These are phyloP conservation scores for Fusarium devonianum DNA, from an alignment of 2,329 filamentous ascomycete genomes.

Conservation along the genomic window DNA sequence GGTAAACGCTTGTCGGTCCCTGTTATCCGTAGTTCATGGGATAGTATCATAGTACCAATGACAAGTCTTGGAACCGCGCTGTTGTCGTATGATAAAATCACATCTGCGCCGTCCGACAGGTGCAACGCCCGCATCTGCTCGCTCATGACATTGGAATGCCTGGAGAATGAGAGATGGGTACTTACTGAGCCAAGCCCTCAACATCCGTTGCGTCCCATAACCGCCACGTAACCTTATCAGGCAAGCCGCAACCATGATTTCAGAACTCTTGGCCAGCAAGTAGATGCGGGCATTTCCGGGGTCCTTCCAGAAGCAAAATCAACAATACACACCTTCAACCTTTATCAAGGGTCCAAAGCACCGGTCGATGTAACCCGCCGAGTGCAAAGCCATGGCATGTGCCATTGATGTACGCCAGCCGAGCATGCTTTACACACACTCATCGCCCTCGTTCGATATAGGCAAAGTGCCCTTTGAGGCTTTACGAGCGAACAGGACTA, in stretches of 20 bases:
- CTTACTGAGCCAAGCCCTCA: background rate
- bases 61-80: too few species aligned
- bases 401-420: slow-evolving; percentile 29
- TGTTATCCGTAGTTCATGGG: too few species aligned
- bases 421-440: too few species aligned
- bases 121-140: background rate
- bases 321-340: slow-evolving; percentile 2
- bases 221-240: slow-evolving; percentile 20
- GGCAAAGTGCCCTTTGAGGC: slow-evolving; percentile 20
- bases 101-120: background rate
- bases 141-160: too few species aligned
- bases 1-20: too few species aligned
- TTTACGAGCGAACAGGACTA: slow-evolving; percentile 10
- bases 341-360: slow-evolving; percentile 27
- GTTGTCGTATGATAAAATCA: too few species aligned
- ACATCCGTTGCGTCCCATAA: slow-evolving; percentile 6
- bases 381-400: slow-evolving; percentile 15
- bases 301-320: slow-evolving; percentile 13
- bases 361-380: slow-evolving; percentile 3
- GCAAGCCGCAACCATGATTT: background rate
- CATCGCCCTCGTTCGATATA: slow-evolving; percentile 26
- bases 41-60: too few species aligned
- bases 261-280: slow-evolving; percentile 16
- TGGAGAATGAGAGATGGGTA: too few species aligned
- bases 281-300: slow-evolving; percentile 17